Evolutionary conservation across 371 early-diverging fungal genomes (phyloP).

Genomic region (Mucor indicus): DNA sequence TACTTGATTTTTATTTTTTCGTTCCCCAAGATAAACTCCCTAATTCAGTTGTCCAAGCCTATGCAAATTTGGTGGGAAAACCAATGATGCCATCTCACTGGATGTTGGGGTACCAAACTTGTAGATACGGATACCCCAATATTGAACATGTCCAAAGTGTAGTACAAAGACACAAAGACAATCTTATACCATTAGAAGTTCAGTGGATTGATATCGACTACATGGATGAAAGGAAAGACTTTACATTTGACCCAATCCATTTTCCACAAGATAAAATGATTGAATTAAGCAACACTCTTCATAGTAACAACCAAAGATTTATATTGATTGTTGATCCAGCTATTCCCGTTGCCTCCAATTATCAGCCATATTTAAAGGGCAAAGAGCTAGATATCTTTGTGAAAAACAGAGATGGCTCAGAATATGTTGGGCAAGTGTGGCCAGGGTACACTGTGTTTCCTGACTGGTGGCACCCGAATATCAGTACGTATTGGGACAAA

Average conservation of each 20-base stretch:
- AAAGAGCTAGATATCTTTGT: constrained; percentile 40
- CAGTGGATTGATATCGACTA: constrained; percentile 19
- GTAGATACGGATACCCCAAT: constrained; percentile 65
- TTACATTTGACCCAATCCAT: constrained; percentile 42
- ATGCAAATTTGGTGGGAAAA: constrained; percentile 65
- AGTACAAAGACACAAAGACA: constrained; percentile 40
- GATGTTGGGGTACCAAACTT: constrained; percentile 68
- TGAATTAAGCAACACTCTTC: background rate
- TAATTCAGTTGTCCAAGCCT: constrained; percentile 55
- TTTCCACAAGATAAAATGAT: constrained; percentile 35
- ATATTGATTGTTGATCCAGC: constrained; percentile 58
- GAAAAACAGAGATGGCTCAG: constrained; percentile 40
- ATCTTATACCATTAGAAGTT: constrained; percentile 26
- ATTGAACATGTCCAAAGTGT: constrained; percentile 55
- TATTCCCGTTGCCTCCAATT: constrained; percentile 26
- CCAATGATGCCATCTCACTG: constrained; percentile 56
- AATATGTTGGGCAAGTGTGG: constrained; percentile 60
- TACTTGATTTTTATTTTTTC: constrained; percentile 63
- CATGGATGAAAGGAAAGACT: constrained; percentile 30
- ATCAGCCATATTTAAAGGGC: constrained; percentile 42
- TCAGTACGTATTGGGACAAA: constrained; percentile 46
- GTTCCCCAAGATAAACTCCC: constrained; percentile 45
- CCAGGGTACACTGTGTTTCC: constrained; percentile 65
- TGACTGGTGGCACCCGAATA: constrained; percentile 59
- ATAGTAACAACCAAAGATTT: background rate